Conservation (phyloP, 768 basidiomycete genomes). For the Suillus americanus region DNA sequence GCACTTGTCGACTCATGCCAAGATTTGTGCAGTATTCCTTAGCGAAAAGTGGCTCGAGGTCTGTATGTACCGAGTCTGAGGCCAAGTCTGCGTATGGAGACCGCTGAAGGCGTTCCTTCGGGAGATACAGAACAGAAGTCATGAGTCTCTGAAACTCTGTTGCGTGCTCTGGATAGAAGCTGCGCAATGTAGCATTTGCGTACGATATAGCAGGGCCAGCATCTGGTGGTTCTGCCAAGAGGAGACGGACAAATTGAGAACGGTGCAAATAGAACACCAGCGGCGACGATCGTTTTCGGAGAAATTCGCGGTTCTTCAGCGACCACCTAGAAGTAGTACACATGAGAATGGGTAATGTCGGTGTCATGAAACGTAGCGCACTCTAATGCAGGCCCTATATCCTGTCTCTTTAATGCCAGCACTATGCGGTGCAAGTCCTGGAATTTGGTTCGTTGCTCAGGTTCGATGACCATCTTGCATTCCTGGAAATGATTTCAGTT, state of each 20-base stretch:
- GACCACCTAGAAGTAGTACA: constrained; percentile 67
- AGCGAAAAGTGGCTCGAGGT: constrained; percentile 81
- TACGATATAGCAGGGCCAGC: constrained; percentile 67
- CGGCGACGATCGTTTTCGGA: constrained; percentile 69
- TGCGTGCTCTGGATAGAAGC: constrained; percentile 62
- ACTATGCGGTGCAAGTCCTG: constrained; percentile 72
- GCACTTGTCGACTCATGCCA: constrained; percentile 87
- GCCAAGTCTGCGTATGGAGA: constrained; percentile 80
- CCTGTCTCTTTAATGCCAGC: constrained; percentile 59
- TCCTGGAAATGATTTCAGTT: constrained; percentile 46
- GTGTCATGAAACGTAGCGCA: constrained; percentile 35
- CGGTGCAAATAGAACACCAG: constrained; percentile 91
- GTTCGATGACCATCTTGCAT: constrained; percentile 55
- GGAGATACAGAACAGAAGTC: constrained; percentile 69
- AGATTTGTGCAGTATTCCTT: constrained; percentile 86
- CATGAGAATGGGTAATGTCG: neutral
- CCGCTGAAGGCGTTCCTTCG: constrained; percentile 57
- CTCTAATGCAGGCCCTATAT: constrained; percentile 79
- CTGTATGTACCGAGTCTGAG: constrained; percentile 67
- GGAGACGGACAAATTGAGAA: constrained; percentile 82
- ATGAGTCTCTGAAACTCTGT: constrained; percentile 70
- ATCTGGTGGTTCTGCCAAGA: constrained; percentile 63
- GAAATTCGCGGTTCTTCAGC: constrained; percentile 58
- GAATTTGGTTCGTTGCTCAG: constrained; percentile 55
- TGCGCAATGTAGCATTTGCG: constrained; percentile 61